Base-by-base conservation (phyloP, 2,329 filamentous ascomycete genomes). In the Orbilia javanica region DNA sequence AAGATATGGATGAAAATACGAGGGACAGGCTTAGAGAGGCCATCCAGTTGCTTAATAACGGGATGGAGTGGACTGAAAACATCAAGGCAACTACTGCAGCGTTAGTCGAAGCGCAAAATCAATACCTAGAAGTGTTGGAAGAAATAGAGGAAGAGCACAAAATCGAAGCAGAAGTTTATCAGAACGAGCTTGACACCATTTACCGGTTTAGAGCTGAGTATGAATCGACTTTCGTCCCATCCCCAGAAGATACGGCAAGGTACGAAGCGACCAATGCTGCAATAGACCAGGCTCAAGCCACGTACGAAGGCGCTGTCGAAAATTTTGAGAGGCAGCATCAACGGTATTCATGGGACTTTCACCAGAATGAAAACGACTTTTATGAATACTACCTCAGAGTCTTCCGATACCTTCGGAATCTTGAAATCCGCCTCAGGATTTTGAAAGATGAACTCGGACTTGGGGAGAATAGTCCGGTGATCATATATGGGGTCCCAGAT, bases 311-410 rank as follows among this genome's bases (percentile, higher is more conserved):
- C 15, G 20, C 6, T n/a, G 6, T 60, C 10, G 34, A 11, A 25
- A 60, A 7, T 5, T 42, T 65, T 2, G 27, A 52, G 13, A n/a
- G 25, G 1, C 18, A 42, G 39, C 4, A n/a, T 29, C 11, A 52
- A 7, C 34, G 6, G 42, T 53, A 20, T 44, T 46, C 18, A 5
- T 11, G 46, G 18, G 42, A 63, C 20, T 44, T 48, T 11, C n/a
- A 11, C 11, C 46, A 44, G 2, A 75, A 75, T 20, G 53, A 68
- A 15, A 13, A 29, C 3, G 65, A 65, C 13, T 76, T 50, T n/a
- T 57, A 50, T 39, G 25, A 39, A 11, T 65, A 57, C 27, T 27
- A 50, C 3, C n/a, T 50, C n/a, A 50, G 42, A 13, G 25, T 42
- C 22, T 77, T 57, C 39, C 0, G 7, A 13, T 60, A 52, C 48